phyloP scores from a whole-genome alignment of 2,329 filamentous ascomycete genomes.

The Esteya vermicola region DNA sequence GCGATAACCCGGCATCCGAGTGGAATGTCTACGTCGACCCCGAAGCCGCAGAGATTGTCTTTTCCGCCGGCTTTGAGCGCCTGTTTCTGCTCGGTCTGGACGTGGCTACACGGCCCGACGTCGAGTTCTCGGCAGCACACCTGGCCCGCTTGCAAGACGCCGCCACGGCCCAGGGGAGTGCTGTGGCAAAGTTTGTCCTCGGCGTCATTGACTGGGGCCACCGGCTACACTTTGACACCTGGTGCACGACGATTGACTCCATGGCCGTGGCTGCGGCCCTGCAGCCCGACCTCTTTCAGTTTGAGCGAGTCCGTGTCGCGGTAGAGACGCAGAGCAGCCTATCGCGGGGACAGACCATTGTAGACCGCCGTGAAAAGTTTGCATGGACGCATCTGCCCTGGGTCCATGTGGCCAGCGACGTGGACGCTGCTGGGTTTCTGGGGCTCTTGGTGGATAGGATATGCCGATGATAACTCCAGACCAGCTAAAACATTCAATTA shows the following conservation, averaged over 20 bases:
- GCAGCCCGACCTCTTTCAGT: not conserved
- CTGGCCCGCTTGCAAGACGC: not conserved
- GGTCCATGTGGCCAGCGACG: not conserved
- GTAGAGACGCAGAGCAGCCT: conserved; percentile 2
- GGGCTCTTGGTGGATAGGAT: not conserved
- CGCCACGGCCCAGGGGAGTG: not conserved
- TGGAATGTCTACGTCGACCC: conserved; percentile 5
- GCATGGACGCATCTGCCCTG: conserved; percentile 1
- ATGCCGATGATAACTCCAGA: no score
- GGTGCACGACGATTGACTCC: conserved; percentile 3
- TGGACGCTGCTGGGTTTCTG: not conserved
- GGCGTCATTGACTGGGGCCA: conserved; percentile 4
- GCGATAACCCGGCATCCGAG: conserved; percentile 2
- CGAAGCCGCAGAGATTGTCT: conserved; percentile 1
- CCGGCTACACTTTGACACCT: conserved; percentile 1
- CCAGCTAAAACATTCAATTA: no score
- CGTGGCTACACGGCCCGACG: conserved; percentile 2
- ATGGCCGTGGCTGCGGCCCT: conserved; percentile 1
- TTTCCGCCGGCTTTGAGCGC: not conserved
- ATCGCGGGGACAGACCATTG: not conserved
- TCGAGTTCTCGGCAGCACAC: not conserved
- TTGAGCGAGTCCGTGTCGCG: conserved; percentile 1
- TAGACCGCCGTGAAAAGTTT: conserved; percentile 3
- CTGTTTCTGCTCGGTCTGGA: conserved; percentile 2
- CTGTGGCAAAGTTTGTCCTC: not conserved